Base-by-base conservation (phyloP, 352 stramenopile species). In the Phytophthora capsici region DNA sequence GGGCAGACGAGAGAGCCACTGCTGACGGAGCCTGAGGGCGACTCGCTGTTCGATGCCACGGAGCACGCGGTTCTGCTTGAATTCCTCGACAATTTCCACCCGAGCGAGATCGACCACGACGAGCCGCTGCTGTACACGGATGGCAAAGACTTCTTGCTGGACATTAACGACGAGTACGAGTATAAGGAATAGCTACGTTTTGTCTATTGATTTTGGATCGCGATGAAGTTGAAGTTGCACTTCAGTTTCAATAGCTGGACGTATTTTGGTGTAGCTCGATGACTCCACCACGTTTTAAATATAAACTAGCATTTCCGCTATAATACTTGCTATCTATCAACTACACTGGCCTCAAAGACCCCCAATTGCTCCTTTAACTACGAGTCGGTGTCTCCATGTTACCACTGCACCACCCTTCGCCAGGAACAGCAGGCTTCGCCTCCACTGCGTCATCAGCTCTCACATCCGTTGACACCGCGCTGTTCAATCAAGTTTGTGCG, bases 41-140 rank as follows among this genome's bases (percentile, higher is more conserved):
- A 19, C 1, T 16, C 46, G 19, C 23, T 22, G 8, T 41, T 45
- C 28, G 41, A 71, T 47, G 14, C 45, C 25, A 66, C 14, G 13
- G 63, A 71, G 34, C 48, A 66, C 34, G 49, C 63, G 16, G 41
- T 70, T 3, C 34, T 70, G 48, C 47, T 70, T 1, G 54, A 65
- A 43, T 70, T 70, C 62, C 43, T 70, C 20, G 41, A 70, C 23
- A 66, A 54, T n/a, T 70, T 66, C 48, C 54, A 70, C 14, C 40
- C 62, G 12, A 66, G 48, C 26, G 63, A 66, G 49, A 66, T 71
- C 47, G 48, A 71, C 40, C 47, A 57, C 46, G 36, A 26, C 17
- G 62, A 69, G 13, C 53, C 62, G n/a, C 41, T 65, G 12, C 46
- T 47, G 3, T 63, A 69, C 38, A 55, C 50, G 14, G 36, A 55